Evolutionary conservation across 2,329 filamentous ascomycete genomes (phyloP), one percentile per base, ranked within the genome.

Genomic region (Chaetomium olivaceum): DNA sequence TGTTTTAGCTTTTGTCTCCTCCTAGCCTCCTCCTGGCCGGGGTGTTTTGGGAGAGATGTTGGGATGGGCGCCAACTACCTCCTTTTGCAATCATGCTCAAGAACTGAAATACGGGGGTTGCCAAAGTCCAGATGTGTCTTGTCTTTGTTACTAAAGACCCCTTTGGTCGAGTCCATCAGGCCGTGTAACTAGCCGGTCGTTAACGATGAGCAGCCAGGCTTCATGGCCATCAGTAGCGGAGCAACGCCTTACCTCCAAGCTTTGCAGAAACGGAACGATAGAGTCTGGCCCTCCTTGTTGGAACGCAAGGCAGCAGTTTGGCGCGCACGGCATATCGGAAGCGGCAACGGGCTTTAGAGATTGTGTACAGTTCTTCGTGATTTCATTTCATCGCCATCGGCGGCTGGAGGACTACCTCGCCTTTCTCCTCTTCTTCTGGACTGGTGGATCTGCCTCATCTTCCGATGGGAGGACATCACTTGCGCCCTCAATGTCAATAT

Each of bases 381-480:
- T 63, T 64, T 63, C 43, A 68, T 63, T 66, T 46, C 61, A n/a
- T 14, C 54, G 16, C 25, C 31, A 50, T 39, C 21, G n/a, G 16
- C 21, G n/a, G 16, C 25, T 3, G 39, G 14, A 25, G 11, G 23
- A 61, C 57, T 68, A 70, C 63, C 62, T 68, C 2, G 65, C 69
- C 63, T 69, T 70, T 66, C 59, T 72, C 33, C 70, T 64, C 66
- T 65, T 70, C 56, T 71, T 72, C 31, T 65, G 58, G 7, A 58
- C 63, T 25, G 70, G 67, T 23, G 70, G 68, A 36, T 67, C 68
- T 39, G 63, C 58, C 39, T 71, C 69, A 21, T 67, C 68, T 48
- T 69, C 71, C 11, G 71, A 71, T 14, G 71, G 66, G 27, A 67
- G 63, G 36, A 71, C 58, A 14, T 72, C 70, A 31, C 64, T 69